These are phyloP conservation scores for Suhomyces bribrorum DNA, from an alignment of 1,139 yeast genomes.

Conservation along the genomic window DNA sequence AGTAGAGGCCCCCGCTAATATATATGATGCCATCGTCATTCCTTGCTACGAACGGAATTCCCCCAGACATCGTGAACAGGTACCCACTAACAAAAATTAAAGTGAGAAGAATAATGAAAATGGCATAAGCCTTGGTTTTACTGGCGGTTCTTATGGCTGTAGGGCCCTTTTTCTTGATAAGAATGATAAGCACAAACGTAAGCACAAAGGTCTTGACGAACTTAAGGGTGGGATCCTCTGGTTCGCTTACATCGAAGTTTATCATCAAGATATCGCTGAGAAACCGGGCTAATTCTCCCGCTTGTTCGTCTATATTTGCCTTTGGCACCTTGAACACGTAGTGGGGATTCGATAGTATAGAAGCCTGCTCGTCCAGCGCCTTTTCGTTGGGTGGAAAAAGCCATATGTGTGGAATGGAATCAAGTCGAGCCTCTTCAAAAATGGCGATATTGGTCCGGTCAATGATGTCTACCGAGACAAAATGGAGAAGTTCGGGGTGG, in stretches of 20 bases:
- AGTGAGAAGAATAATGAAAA: conserved; percentile 42
- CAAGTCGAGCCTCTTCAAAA: conserved; percentile 43
- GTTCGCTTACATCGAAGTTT: conserved; percentile 40
- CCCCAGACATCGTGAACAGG: conserved; percentile 59
- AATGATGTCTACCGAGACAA: conserved; percentile 53
- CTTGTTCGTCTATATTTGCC: conserved; percentile 29
- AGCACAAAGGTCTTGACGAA: conserved; percentile 49
- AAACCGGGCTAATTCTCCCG: conserved; percentile 53
- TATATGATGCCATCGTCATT: conserved; percentile 50
- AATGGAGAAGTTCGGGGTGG: conserved; percentile 41
- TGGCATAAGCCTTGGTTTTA: conserved; percentile 35
- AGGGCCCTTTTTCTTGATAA: conserved; percentile 53
- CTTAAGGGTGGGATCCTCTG: conserved; percentile 38
- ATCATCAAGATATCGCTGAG: conserved; percentile 47
- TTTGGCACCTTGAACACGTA: conserved; percentile 35
- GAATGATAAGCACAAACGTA: conserved; percentile 47
- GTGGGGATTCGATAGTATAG: conserved; percentile 32
- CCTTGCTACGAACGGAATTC: conserved; percentile 63
- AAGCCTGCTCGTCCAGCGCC: conserved; percentile 8
- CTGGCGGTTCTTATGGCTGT: conserved; percentile 31
- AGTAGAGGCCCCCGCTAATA: conserved; percentile 62
- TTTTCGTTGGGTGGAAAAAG: conserved; percentile 53
- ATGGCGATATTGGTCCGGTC: conserved; percentile 36
- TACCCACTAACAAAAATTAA: conserved; percentile 58
- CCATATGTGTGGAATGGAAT: conserved; percentile 64